Base-by-base conservation (phyloP, 139 green algal species). In the Picochlorum sp. region DNA sequence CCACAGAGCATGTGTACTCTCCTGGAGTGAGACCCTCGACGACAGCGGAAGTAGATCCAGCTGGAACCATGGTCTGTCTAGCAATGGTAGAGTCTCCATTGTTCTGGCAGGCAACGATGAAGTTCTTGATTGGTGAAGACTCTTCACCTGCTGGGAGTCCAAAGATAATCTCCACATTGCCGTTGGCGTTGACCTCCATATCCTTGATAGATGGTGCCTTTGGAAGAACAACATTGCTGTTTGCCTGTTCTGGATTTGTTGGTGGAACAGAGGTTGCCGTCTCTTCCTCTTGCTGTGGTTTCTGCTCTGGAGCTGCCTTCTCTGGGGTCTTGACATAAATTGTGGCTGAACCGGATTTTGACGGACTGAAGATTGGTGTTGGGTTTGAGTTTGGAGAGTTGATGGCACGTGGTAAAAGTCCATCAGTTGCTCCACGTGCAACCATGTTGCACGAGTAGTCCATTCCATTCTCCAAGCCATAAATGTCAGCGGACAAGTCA, bases 1-100 rank as follows among this genome's bases (percentile, higher is more conserved):
- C 58, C 23, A 65, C 58, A 13, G 58, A 65, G 58, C 58, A 65
- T 28, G 44, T 52, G 21, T 65, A 65, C 18, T 65, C 23, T n/a
- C 58, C 58, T 57, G 58, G 58, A 30, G 44, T 10, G n/a, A 65
- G 21, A 20, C n/a, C 56, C 7, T 55, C 13, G 41, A 65, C 21
- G 2, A 18, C 21, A 28, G 58, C 23, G 11, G 21, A 55, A 3
- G 58, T 65, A 15, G 21, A 26, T 20, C 44, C 58, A 56, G 58
- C 58, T 37, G 58, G 41, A 13, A 65, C 58, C 41, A 38, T 11
- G 20, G 57, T 23, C 57, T 20, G 44, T n/a, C 15, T 21, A 65
- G 44, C 13, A 21, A 59, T 18, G 13, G 18, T 18, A 21, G 44
- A n/a, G 44, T 15, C 44, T 55, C 21, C 58, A 57, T 51, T 52